A percentile compares a stretch with the other conserved stretches of the same genome.
Conservation (phyloP, 2,329 filamentous ascomycete genomes). For the Alternaria viburni region DNA sequence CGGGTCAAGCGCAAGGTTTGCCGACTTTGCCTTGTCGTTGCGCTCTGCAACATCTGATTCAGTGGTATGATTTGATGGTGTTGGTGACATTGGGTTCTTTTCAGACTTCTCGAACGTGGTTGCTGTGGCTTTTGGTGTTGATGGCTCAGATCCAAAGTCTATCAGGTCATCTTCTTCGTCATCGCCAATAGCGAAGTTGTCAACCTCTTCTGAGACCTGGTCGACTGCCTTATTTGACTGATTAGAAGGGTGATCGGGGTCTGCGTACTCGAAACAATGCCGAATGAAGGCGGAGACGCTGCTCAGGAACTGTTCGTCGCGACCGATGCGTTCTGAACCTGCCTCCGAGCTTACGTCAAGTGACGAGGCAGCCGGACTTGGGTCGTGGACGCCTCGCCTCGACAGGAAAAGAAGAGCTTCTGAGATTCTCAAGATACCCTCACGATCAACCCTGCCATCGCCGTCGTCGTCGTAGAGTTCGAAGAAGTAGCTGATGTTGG, state of each 20-base stretch:
- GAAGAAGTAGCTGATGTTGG: constrained; percentile 96
- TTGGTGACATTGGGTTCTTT: constrained; percentile 35
- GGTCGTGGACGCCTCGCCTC: constrained; percentile 80
- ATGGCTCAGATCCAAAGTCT: constrained; percentile 57
- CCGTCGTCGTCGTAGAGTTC: constrained; percentile 93
- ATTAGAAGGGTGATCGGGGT: constrained; percentile 77
- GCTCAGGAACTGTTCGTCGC: constrained; percentile 87
- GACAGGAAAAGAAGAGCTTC: constrained; percentile 94
- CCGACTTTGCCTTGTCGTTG: constrained; percentile 68
- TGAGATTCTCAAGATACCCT: constrained; percentile 93
- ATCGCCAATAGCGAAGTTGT: constrained; percentile 75
- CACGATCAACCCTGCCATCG: constrained; percentile 89
- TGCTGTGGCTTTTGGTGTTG: constrained; percentile 38
- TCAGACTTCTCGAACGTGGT: constrained; percentile 39
- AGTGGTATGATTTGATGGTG: constrained; percentile 28
- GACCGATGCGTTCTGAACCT: constrained; percentile 56
- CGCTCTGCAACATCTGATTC: constrained; percentile 39
- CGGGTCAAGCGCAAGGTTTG: constrained; percentile 90
- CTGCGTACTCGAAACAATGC: constrained; percentile 96
- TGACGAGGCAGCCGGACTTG: constrained; percentile 69
- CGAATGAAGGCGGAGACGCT: constrained; percentile 96
- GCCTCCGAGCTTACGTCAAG: constrained; percentile 56
- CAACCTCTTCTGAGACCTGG: constrained; percentile 43
- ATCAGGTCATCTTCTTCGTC: constrained; percentile 71
- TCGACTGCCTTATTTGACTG: constrained; percentile 50